Percentiles rank a stretch among this genome's conserved stretches.
phyloP scores from a whole-genome alignment of 768 basidiomycete species.

The Galerina sulciceps region DNA sequence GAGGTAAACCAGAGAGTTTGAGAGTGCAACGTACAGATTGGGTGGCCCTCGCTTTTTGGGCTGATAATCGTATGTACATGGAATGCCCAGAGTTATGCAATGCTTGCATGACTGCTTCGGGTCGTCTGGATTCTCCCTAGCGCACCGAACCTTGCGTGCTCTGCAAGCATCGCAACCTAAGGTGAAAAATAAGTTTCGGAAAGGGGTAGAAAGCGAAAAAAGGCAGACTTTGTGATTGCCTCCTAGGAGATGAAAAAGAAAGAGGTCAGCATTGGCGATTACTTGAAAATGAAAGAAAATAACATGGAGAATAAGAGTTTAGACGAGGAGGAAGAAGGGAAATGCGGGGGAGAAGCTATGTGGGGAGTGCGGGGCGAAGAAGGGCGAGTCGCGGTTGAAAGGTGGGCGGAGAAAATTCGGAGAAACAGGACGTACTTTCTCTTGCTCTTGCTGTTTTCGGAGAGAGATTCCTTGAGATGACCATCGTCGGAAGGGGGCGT shows the following conservation, averaged over 20 bases:
- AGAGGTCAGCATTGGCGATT: slow-evolving; percentile 34
- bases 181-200: slow-evolving; percentile 19
- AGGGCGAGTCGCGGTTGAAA: slow-evolving; percentile 34
- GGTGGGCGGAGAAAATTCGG: slow-evolving; percentile 62
- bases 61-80: slow-evolving; percentile 91
- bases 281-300: slow-evolving; percentile 31
- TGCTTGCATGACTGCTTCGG: slow-evolving; percentile 85
- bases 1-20: background rate
- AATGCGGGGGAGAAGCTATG: slow-evolving; percentile 32
- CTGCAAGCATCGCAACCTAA: slow-evolving; percentile 87
- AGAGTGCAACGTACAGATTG: slow-evolving; percentile 64
- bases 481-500: slow-evolving; percentile 71
- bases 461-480: slow-evolving; percentile 52
- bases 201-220: background rate
- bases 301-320: slow-evolving; percentile 35
- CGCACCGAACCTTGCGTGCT: slow-evolving; percentile 86
- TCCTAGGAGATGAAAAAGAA: slow-evolving; percentile 48
- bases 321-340: slow-evolving; percentile 19
- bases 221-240: slow-evolving; percentile 81
- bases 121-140: slow-evolving; percentile 79
- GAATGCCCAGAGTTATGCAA: slow-evolving; percentile 79
- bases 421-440: slow-evolving; percentile 70
- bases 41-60: slow-evolving; percentile 94
- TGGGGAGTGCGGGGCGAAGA: slow-evolving; percentile 48
- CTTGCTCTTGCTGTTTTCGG: slow-evolving; percentile 78